Evolutionary conservation across 2,329 filamentous ascomycete genomes (phyloP).

Genomic region (Talaromyces sp.): DNA sequence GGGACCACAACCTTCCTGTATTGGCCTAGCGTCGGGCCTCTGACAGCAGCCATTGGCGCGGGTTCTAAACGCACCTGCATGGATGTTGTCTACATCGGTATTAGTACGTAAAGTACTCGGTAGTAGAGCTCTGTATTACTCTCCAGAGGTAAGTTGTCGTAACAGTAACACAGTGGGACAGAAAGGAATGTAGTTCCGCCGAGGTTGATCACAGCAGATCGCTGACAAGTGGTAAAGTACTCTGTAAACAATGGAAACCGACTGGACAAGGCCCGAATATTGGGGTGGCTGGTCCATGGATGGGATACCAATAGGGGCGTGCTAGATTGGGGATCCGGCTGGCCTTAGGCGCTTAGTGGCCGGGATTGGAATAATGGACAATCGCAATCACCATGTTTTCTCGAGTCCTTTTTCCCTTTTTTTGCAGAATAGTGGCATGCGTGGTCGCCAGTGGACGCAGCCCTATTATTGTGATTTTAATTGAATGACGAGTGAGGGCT

Average conservation of each 20-base stretch:
- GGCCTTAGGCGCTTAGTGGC: too few relatives aligned
- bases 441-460: not conserved
- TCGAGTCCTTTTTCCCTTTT: too few relatives aligned
- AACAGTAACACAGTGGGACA: not conserved
- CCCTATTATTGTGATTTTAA: not conserved
- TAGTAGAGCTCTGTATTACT: too few relatives aligned
- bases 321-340: not conserved
- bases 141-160: too few relatives aligned
- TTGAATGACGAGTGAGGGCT: not conserved
- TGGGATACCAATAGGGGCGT: not conserved
- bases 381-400: too few relatives aligned
- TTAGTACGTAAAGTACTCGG: not conserved
- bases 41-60: not conserved
- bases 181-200: too few relatives aligned
- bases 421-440: not conserved
- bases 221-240: not conserved
- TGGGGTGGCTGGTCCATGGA: not conserved
- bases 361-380: too few relatives aligned
- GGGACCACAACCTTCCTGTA: not conserved
- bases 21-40: not conserved
- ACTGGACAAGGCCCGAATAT: too few relatives aligned
- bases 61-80: not conserved
- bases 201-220: not conserved
- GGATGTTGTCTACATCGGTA: not conserved
- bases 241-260: not conserved